These are phyloP conservation scores for Microbotryum violaceum DNA, from an alignment of 1,284 basidiomycete genomes.

Conservation along the genomic window DNA sequence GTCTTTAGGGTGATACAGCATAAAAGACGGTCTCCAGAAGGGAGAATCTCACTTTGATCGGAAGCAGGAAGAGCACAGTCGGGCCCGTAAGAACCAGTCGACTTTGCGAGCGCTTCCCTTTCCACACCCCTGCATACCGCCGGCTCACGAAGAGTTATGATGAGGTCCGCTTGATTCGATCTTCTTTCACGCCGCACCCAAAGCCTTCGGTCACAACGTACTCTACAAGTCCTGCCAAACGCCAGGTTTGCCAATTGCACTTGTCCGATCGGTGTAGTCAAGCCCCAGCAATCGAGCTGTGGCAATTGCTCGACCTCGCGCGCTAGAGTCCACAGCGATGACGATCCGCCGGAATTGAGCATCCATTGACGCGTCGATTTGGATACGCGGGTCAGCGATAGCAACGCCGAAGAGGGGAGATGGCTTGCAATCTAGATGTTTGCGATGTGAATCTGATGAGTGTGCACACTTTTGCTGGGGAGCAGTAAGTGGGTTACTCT, in stretches of 20 bases:
- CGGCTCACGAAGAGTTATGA: not conserved
- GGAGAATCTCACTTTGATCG: conserved; percentile 7
- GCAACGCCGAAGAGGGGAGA: conserved; percentile 4
- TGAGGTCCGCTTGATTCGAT: not conserved
- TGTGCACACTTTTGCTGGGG: not conserved
- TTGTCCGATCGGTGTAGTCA: not conserved
- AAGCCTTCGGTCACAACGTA: not conserved
- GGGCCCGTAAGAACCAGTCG: conserved; percentile 9
- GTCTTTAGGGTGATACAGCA: not conserved
- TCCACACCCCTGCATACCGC: conserved; percentile 11
- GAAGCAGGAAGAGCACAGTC: conserved; percentile 16
- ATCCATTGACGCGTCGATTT: not conserved
- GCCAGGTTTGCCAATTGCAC: conserved; percentile 7
- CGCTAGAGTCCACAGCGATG: conserved; percentile 1
- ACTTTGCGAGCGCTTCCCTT: conserved; percentile 5
- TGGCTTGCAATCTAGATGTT: conserved; percentile 3
- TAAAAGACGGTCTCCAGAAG: not conserved
- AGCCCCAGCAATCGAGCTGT: conserved; percentile 4
- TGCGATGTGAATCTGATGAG: not conserved
- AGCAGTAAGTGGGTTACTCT: not conserved
- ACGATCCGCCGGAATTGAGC: not conserved
- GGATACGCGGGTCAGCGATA: conserved; percentile 7
- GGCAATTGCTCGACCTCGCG: not conserved
- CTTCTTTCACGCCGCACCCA: not conserved
- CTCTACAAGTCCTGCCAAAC: conserved; percentile 5